These are phyloP conservation scores for Breviolum minutum DNA, from an alignment of 73 alveolate genomes.

Conservation along the genomic window DNA sequence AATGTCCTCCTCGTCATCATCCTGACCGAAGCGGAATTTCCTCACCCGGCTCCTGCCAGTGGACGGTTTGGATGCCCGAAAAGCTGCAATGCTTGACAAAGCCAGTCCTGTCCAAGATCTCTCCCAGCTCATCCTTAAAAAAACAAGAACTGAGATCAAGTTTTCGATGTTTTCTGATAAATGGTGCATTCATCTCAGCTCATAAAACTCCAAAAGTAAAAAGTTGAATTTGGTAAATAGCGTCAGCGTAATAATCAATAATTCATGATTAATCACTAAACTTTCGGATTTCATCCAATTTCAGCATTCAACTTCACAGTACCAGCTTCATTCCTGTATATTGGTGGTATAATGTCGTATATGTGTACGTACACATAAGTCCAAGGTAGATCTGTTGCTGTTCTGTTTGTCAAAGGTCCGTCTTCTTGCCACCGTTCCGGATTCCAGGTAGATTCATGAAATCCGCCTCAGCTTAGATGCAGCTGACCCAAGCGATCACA, in stretches of 20 bases:
- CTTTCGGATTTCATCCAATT: too few species aligned
- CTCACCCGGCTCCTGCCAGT: conserved; percentile 55
- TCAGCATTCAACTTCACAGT: too few species aligned
- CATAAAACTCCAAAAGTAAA: not conserved
- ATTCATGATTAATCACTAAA: too few species aligned
- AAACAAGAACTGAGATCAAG: not conserved
- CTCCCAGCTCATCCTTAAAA: conserved; percentile 2
- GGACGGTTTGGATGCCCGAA: not conserved
- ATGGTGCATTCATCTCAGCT: not conserved
- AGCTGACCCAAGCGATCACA: too few species aligned
- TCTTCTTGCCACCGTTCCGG: conserved; percentile 33
- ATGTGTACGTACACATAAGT: too few species aligned
- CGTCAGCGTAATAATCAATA: too few species aligned
- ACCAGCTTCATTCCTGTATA: too few species aligned
- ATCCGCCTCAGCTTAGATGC: conserved; percentile 1
- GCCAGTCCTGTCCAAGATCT: conserved; percentile 32
- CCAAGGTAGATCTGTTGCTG: too few species aligned
- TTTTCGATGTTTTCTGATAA: not conserved
- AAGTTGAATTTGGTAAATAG: not conserved
- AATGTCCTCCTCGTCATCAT: conserved; percentile 68
- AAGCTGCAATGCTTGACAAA: not conserved
- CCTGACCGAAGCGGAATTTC: conserved; percentile 27
- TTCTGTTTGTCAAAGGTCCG: conserved; percentile 7
- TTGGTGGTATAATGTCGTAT: too few species aligned
- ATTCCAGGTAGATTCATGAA: conserved; percentile 18